Conservation (phyloP, 768 basidiomycete species). For the Boletus rubroflammeus region DNA sequence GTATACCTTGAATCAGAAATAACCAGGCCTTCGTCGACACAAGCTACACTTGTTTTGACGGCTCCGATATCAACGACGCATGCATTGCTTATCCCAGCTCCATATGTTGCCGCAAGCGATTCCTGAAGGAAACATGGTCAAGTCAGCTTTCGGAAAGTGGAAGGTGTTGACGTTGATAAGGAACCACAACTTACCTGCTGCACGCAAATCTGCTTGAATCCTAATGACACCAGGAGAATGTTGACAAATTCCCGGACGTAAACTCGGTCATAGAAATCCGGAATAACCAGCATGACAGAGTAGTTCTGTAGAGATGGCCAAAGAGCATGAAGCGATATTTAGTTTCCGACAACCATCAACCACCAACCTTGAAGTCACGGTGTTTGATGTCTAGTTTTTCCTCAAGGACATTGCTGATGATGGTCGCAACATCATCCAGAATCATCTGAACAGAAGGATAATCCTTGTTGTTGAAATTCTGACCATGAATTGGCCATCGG, state of each 20-base stretch:
- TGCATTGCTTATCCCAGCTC: slow-evolving; percentile 90
- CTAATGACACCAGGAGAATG: slow-evolving; percentile 71
- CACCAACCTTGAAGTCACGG: slow-evolving; percentile 57
- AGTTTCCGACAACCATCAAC: neutral
- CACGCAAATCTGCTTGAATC: slow-evolving; percentile 89
- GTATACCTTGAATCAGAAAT: slow-evolving; percentile 79
- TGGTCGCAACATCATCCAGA: slow-evolving; percentile 73
- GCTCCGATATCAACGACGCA: slow-evolving; percentile 97
- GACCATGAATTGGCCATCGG: slow-evolving; percentile 78
- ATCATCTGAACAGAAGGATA: slow-evolving; percentile 69
- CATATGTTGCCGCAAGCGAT: slow-evolving; percentile 89
- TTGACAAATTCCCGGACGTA: slow-evolving; percentile 80
- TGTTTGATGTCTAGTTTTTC: slow-evolving; percentile 54
- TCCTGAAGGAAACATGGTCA: slow-evolving; percentile 48
- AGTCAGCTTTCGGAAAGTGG: neutral
- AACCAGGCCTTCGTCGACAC: slow-evolving; percentile 92
- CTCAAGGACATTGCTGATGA: slow-evolving; percentile 59
- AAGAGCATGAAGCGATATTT: neutral
- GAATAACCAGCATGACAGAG: slow-evolving; percentile 84
- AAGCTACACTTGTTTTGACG: slow-evolving; percentile 76
- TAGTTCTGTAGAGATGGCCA: slow-evolving; percentile 53
- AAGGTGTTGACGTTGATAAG: neutral
- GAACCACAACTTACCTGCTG: slow-evolving; percentile 61
- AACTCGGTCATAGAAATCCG: slow-evolving; percentile 83
- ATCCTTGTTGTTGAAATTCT: slow-evolving; percentile 77